A percentile compares a stretch with the other conserved stretches of the same genome.
Evolutionary conservation across 129 eudicot species (phyloP).

Genomic region (Gnaphalium uliginosum): DNA sequence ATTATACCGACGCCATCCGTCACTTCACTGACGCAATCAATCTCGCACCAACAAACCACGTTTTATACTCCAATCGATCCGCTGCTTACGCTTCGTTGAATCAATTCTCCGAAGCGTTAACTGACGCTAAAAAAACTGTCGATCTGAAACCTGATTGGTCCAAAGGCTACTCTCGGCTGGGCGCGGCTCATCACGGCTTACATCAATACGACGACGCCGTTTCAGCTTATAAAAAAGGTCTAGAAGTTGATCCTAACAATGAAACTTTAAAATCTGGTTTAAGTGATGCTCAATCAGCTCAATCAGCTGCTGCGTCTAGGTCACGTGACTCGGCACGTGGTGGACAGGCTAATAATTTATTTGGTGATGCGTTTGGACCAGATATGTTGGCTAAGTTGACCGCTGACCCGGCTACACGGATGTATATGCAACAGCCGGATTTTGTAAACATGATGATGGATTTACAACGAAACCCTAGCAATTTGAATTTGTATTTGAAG

Average conservation of each 20-base stretch:
- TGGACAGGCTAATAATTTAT: constrained; percentile 41
- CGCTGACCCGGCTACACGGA: constrained; percentile 70
- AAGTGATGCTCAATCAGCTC: constrained; percentile 58
- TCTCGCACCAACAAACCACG: constrained; percentile 83
- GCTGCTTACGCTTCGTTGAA: constrained; percentile 89
- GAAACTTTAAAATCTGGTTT: constrained; percentile 79
- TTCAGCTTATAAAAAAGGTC: constrained; percentile 71
- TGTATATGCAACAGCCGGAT: constrained; percentile 77
- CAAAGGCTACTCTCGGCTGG: constrained; percentile 88
- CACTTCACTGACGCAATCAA: constrained; percentile 87
- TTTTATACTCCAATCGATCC: constrained; percentile 91
- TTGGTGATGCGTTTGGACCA: constrained; percentile 92
- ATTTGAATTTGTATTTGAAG: constrained; percentile 79
- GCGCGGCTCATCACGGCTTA: constrained; percentile 79
- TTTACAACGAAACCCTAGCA: constrained; percentile 69
- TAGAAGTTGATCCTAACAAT: constrained; percentile 75
- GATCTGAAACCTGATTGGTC: constrained; percentile 90
- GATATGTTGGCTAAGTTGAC: constrained; percentile 94
- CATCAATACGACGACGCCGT: constrained; percentile 54
- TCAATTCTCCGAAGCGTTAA: constrained; percentile 57
- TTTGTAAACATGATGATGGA: constrained; percentile 85
- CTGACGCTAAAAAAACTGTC: constrained; percentile 83
- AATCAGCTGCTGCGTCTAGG: constrained; percentile 25
- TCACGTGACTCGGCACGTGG: constrained; percentile 8
- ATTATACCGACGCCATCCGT: constrained; percentile 62